A percentile compares a stretch with the other conserved stretches of the same genome.
Conservation (phyloP, 2,329 filamentous ascomycete genomes). For the Cercospora sp. region DNA sequence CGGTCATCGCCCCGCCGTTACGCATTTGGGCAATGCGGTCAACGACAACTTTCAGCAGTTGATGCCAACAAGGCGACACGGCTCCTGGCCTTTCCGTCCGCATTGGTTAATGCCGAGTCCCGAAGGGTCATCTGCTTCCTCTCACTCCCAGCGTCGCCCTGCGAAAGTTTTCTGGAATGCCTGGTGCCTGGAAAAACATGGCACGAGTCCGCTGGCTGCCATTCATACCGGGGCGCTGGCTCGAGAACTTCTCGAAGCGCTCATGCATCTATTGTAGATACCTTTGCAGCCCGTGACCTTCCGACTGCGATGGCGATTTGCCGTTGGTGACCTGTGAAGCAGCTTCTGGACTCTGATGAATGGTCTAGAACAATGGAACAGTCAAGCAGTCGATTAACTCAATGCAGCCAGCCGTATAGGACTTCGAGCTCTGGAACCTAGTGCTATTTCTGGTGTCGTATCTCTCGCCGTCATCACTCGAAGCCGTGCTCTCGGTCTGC, state of each 20-base stretch:
- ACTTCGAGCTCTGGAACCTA: not conserved
- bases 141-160: not conserved
- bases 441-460: not conserved
- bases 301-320: not conserved
- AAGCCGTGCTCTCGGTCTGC: not conserved
- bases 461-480: not conserved
- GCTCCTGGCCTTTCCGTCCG: not conserved
- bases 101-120: not conserved
- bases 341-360: not conserved
- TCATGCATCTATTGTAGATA: not conserved
- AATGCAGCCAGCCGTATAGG: not conserved
- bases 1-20: not conserved
- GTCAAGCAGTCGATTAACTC: not conserved
- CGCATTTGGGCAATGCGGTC: not conserved
- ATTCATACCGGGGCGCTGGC: not conserved
- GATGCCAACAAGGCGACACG: not conserved
- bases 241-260: not conserved
- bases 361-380: not conserved
- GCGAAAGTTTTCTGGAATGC: not conserved
- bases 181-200: not conserved
- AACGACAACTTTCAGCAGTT: not conserved
- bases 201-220: not conserved
- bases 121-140: not conserved
- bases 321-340: not conserved
- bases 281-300: not conserved